Evolutionary conservation across 164 flowering plant genomes (phyloP), one percentile per base, ranked within the genome.

Genomic region (Houttuynia cordata): DNA sequence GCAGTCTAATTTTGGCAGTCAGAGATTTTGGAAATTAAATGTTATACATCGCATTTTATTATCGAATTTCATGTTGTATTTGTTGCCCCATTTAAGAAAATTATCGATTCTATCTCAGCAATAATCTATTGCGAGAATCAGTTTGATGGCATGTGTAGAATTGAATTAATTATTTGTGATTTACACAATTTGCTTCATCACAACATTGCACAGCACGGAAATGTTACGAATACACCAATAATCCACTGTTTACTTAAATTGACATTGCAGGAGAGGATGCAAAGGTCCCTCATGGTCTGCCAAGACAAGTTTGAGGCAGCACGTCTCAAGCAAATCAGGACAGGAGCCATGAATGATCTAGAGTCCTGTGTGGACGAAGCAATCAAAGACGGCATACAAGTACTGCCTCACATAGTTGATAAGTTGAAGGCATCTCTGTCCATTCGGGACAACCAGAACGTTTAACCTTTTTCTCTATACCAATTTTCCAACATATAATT

Each of bases 221-320:
- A 30, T 6, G 2, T 30, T 2, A 30, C 6, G 37, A 30, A 30
- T 30, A 30, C 37, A 30, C 37, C 37, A 30, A 30, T 30, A 30
- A 30, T 2, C 37, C 37, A 45, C 49, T 10, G 14, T 45, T 45
- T 0, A 10, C 49, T 41, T 41, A 17, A 30, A 45, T 55, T 63
- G 41, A 12, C 24, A 14, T 15, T 71, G 57, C 82, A 92, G 98
- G 96, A 89, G 66, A 72, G 79, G 66, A 37, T 92, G 84, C 79
- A 75, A 39, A 79, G 96, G 61, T 78, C 98, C 37, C 68, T 92
- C 54, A 80, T 84, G 86, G 98, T 92, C 53, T 92, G 98, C 77
- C 96, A 87, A 71, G 98, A 92, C 76, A 87, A 80, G 75, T 87
- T 74, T 62, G 96, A 92, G 75, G 39, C 88, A 7, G 81, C 95